phyloP scores from a whole-genome alignment of 1,139 yeast species.

The Magnusiomyces magnusii region DNA sequence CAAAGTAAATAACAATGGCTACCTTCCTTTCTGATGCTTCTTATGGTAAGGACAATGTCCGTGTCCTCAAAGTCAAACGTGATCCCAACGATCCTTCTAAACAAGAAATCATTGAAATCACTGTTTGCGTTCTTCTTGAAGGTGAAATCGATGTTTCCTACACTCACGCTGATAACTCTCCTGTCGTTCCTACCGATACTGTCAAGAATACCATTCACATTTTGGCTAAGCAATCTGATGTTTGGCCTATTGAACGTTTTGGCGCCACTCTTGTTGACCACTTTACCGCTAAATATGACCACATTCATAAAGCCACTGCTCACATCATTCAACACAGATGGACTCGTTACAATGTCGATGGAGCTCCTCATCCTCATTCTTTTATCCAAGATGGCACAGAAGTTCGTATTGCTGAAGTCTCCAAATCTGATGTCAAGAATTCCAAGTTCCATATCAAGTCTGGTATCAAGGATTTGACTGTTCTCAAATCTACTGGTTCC shows the following conservation, averaged over 20 bases:
- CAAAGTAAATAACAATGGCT: constrained; percentile 1
- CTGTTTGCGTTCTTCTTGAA: constrained; percentile 62
- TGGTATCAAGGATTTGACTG: constrained; percentile 74
- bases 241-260: constrained; percentile 83
- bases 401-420: constrained; percentile 54
- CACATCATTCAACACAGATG: constrained; percentile 65
- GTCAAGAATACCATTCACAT: constrained; percentile 80
- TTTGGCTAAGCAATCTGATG: constrained; percentile 69
- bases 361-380: constrained; percentile 72
- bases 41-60: constrained; percentile 89
- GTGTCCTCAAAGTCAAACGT: constrained; percentile 78
- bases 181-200: constrained; percentile 92
- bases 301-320: constrained; percentile 64
- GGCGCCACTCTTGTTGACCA: constrained; percentile 81
- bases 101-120: constrained; percentile 81
- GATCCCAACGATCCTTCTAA: constrained; percentile 58
- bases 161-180: constrained; percentile 78
- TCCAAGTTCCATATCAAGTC: constrained; percentile 53
- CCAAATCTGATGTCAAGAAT: constrained; percentile 33
- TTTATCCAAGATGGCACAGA: constrained; percentile 82
- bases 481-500: constrained; percentile 88
- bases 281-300: constrained; percentile 65
- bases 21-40: constrained; percentile 24
- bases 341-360: constrained; percentile 68
- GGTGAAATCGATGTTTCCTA: constrained; percentile 75